Evolutionary conservation across 306 rosid species (phyloP), one percentile per base, ranked within the genome.

Genomic region (Lathyrus aphaca): DNA sequence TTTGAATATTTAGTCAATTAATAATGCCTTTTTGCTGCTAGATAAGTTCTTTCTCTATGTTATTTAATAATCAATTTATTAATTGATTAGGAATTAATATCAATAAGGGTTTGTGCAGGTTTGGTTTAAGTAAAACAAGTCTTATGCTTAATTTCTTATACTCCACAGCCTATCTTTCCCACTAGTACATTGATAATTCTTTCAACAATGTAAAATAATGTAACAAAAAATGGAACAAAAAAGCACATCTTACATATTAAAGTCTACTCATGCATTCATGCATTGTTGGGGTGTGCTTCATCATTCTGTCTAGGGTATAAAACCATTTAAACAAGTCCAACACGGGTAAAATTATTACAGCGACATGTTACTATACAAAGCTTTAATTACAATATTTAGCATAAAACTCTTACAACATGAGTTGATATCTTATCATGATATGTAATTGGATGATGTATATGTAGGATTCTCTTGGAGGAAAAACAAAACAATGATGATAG

Each of bases 401-500:
- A 42, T 67, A 70, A 80, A 21, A 39, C 66, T 55, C 64, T 50
- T 7, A 40, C 18, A 8, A 23, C 35, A 57, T 73, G 60, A 54
- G 55, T 70, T 29, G 54, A 62, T 19, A 68, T 69, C 37, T 66
- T 68, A 50, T 53, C 42, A 51, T 73, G 50, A 68, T 73, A 57
- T 23, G 30, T 53, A 44, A 10, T 29, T 73, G 71, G 46, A 68
- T 65, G 68, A 78, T 81, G 77, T 46, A 82, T 76, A 44, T 86
- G 53, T 53, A 95, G 99, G 97, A 95, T 82, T 95, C 99, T 59
- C 95, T 95, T 17, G 97, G 97, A 63, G 99, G 99, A 72, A 95
- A 95, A 95, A 93, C 85, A 95, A 91, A 82, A 95, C 99, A 0
- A 91, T 95, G 78, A 95, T 95, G 99, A 95, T 95, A 79, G 97